Evolutionary conservation across 106 monocot genomes (phyloP).

Genomic region (Apostasia shenzhenica): DNA sequence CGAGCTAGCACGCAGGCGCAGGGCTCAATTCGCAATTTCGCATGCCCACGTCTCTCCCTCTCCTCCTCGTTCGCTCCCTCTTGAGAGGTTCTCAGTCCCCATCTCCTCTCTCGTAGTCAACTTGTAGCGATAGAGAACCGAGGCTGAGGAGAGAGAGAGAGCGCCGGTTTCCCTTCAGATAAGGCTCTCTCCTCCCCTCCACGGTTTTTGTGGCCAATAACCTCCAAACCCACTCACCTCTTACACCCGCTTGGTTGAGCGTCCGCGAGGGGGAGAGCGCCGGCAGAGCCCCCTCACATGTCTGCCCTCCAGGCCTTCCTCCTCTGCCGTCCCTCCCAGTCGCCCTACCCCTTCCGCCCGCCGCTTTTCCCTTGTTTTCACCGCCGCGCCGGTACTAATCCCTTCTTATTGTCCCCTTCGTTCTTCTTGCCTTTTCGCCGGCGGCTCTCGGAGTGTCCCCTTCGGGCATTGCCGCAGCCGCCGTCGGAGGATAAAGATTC

Average conservation of each 20-base stretch:
- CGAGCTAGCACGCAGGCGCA: too few species aligned
- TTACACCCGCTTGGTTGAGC: not conserved
- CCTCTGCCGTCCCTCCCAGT: constrained; percentile 30
- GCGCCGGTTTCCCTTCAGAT: not conserved
- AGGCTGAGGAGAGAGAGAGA: not conserved
- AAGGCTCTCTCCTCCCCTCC: not conserved
- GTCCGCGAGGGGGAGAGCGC: not conserved
- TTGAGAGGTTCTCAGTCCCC: too few species aligned
- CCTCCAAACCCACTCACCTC: not conserved
- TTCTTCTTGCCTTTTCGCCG: constrained; percentile 4
- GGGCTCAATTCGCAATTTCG: too few species aligned
- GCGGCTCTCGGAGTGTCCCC: not conserved
- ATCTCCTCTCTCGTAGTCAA: too few species aligned
- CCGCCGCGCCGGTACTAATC: constrained; percentile 1
- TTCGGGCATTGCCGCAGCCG: constrained; percentile 15
- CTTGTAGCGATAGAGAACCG: too few species aligned
- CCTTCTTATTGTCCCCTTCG: constrained; percentile 5
- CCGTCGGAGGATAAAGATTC: constrained; percentile 5
- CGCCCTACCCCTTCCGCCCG: constrained; percentile 6
- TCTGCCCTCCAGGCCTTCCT: constrained; percentile 61
- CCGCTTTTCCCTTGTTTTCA: not conserved
- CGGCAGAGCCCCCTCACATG: constrained; percentile 27
- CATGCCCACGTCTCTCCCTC: too few species aligned
- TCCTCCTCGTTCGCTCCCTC: too few species aligned
- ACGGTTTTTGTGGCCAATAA: constrained; percentile 1